Conservation (phyloP, 192 early-diverging fungal genomes). For the Pilaira anomala region DNA sequence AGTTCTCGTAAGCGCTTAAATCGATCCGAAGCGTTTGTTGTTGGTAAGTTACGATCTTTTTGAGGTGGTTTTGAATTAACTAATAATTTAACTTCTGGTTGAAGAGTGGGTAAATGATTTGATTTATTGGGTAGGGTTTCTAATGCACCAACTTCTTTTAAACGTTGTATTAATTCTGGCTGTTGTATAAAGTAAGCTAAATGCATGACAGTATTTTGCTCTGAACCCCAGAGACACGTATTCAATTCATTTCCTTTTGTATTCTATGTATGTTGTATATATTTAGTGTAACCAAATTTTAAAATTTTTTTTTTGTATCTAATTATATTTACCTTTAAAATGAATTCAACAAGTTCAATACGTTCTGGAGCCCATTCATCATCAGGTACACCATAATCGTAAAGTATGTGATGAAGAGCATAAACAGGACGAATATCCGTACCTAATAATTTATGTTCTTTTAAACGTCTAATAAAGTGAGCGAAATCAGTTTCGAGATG, state of each 20-base stretch:
- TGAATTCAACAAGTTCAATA: slow-evolving; percentile 12
- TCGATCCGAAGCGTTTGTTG: slow-evolving; percentile 9
- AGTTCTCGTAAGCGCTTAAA: slow-evolving; percentile 19
- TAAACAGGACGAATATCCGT: background rate
- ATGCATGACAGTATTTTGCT: slow-evolving; percentile 21
- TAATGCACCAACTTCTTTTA: slow-evolving; percentile 14
- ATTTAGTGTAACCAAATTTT: background rate
- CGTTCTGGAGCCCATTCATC: slow-evolving; percentile 17
- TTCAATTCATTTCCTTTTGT: slow-evolving; percentile 13
- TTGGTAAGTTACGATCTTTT: background rate
- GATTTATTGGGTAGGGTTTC: slow-evolving; percentile 10
- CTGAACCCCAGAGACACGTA: slow-evolving; percentile 19
- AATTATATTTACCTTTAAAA: slow-evolving; percentile 17
- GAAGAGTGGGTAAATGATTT: background rate
- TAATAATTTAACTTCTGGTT: background rate
- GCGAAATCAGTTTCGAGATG: slow-evolving; percentile 11
- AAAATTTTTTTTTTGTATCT: background rate
- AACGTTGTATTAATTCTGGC: background rate
- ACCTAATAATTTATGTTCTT: slow-evolving; percentile 9
- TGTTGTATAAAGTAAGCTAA: slow-evolving; percentile 21
- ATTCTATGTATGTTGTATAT: background rate
- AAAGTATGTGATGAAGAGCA: slow-evolving; percentile 11
- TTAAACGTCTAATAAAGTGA: slow-evolving; percentile 11
- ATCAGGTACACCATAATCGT: slow-evolving; percentile 9
- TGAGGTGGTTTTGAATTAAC: background rate